These are phyloP conservation scores for Geotrichum phurueaensis DNA, from an alignment of 1,139 yeast species.

Conservation along the genomic window DNA sequence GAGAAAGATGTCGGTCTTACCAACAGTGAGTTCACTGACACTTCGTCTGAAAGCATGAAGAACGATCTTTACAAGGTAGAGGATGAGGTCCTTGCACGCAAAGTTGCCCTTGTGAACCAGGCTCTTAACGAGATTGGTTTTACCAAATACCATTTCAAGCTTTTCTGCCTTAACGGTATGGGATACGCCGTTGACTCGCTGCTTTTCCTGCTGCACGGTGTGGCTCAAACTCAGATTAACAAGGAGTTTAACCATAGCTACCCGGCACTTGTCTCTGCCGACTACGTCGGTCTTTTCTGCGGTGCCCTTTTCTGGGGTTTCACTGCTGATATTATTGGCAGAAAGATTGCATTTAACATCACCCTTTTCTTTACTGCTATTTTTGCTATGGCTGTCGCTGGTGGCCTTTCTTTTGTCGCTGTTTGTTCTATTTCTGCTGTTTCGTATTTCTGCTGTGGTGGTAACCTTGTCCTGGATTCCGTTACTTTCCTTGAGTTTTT, in stretches of 20 bases:
- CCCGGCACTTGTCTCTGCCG: constrained; percentile 41
- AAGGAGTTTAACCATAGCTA: constrained; percentile 24
- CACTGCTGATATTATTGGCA: constrained; percentile 42
- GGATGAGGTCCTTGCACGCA: constrained; percentile 23
- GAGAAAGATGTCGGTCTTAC: neutral
- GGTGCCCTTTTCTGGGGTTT: constrained; percentile 57
- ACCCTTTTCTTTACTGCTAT: constrained; percentile 48
- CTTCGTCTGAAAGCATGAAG: constrained; percentile 4
- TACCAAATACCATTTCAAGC: constrained; percentile 29
- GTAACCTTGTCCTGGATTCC: constrained; percentile 56
- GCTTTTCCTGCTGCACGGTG: constrained; percentile 43
- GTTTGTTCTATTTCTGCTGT: constrained; percentile 47
- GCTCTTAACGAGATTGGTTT: constrained; percentile 32
- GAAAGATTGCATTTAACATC: constrained; percentile 50
- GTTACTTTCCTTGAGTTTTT: constrained; percentile 54
- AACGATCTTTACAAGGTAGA: constrained; percentile 19
- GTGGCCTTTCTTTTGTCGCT: constrained; percentile 42
- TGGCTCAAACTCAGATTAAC: constrained; percentile 35
- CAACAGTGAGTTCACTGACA: neutral
- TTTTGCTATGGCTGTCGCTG: constrained; percentile 50
- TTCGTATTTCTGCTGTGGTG: constrained; percentile 40
- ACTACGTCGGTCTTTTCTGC: constrained; percentile 45
- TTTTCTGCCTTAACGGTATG: constrained; percentile 42
- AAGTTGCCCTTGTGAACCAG: constrained; percentile 27
- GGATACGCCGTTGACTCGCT: constrained; percentile 63